Evolutionary conservation across 1,139 yeast species (phyloP), one percentile per base, ranked within the genome.

Genomic region (Pichia sp.): DNA sequence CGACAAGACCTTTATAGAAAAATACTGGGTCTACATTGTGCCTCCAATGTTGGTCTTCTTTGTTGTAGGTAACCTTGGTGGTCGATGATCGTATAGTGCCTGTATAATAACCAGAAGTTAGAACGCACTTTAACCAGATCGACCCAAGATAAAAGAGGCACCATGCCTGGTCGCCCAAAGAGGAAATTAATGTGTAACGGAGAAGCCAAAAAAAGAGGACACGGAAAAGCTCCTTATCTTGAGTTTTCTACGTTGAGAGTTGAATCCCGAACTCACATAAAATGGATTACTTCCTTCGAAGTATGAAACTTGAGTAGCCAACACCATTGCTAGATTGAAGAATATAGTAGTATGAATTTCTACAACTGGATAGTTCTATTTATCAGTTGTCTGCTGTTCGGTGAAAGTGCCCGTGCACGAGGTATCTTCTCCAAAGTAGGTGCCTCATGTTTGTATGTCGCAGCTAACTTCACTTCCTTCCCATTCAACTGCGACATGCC

Each of bases 1-100:
- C 12, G 70, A 73, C 26, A 70, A 78, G 50, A 74, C 81, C 2
- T 79, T 77, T 69, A 66, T 79, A 25, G 82, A 78, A 59, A 74
- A 74, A 64, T 73, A 80, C 62, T 79, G 84, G 84, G 68, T 76
- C 69, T 78, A 76, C 60, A 62, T 68, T 19, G 62, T 66, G 22
- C 67, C 69, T 8, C 79, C 80, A 18, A 62, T 76, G 46, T 47
- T 76, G 18, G 53, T 76, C 16, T 51, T 76, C 41, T 49, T 66
- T 57, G n/a, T 65, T 1, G 41, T 54, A 30, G 52, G 53, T 1
- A 41, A 47, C 13, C 4, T 47, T 6, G 37, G 25, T 36, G 54
- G 23, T 7, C 13, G 8, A n/a, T 39, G 23, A 39, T 7, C 6
- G n/a, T n/a, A n/a, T 31, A 31, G 18, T n/a, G 18, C n/a, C 18